phyloP scores from a whole-genome alignment of 306 rosid genomes.

The Spatholobus suberectus region DNA sequence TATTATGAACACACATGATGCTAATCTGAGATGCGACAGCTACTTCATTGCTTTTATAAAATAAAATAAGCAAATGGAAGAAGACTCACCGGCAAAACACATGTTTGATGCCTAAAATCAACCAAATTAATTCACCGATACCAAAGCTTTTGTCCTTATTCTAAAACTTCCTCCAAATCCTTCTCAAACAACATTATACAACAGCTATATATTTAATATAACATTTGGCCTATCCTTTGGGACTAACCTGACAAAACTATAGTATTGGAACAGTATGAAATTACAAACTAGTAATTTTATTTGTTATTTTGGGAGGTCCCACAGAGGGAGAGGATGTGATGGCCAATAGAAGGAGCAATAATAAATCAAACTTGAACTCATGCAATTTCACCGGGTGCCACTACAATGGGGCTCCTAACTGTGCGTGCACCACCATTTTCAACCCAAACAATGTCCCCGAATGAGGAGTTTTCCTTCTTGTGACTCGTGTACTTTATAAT shows the following conservation, averaged over 20 bases:
- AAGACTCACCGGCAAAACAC: background rate
- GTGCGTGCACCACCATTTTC: slow-evolving; percentile 38
- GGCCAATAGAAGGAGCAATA: background rate
- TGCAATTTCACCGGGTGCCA: slow-evolving; percentile 27
- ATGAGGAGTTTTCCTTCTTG: slow-evolving; percentile 2
- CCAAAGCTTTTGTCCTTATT: slow-evolving; percentile 25
- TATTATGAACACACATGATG: background rate
- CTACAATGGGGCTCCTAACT: slow-evolving; percentile 55
- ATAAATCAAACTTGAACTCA: background rate
- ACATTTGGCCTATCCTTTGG: background rate
- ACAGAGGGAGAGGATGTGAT: background rate
- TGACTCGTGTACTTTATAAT: slow-evolving; percentile 20
- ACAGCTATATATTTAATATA: background rate
- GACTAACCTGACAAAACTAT: background rate
- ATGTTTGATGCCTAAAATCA: background rate
- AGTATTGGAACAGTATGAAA: background rate
- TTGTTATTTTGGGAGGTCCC: background rate
- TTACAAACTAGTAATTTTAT: background rate
- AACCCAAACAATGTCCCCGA: slow-evolving; percentile 51
- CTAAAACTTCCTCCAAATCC: background rate
- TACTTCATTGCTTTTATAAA: background rate
- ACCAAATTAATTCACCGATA: slow-evolving; percentile 26
- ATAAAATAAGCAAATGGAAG: background rate
- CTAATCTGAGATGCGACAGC: background rate
- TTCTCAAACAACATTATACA: background rate